Conservation (phyloP, 1,284 basidiomycete species). For the Ceraceosorus guamensis region DNA sequence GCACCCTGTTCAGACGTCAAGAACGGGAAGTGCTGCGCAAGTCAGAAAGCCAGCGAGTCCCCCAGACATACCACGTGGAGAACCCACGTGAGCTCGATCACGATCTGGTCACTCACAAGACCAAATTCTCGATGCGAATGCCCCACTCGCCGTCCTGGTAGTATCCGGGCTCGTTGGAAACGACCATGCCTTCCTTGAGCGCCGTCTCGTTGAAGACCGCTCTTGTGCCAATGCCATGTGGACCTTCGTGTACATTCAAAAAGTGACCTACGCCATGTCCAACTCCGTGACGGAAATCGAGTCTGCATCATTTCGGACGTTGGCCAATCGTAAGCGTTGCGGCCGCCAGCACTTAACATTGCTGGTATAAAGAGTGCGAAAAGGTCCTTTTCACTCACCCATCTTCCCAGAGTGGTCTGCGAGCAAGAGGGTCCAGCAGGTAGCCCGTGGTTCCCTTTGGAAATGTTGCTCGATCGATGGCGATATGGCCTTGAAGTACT, state of each 20-base stretch:
- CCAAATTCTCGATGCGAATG: constrained; percentile 76
- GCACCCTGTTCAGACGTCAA: constrained; percentile 6
- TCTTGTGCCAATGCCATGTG: constrained; percentile 45
- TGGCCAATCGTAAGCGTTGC: too few relatives aligned
- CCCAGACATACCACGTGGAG: neutral
- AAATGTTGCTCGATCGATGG: constrained; percentile 77
- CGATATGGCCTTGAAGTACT: constrained; percentile 91
- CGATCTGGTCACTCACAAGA: constrained; percentile 14
- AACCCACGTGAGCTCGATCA: neutral
- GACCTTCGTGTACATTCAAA: constrained; percentile 46
- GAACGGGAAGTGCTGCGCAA: too few relatives aligned
- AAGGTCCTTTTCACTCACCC: constrained; percentile 50
- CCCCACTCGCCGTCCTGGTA: constrained; percentile 86
- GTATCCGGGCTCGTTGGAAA: constrained; percentile 68
- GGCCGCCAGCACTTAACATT: too few relatives aligned
- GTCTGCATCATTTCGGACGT: neutral
- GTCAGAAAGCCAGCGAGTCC: constrained; percentile 2
- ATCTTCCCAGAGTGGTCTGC: constrained; percentile 80
- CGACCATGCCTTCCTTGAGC: constrained; percentile 43
- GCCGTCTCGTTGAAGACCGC: constrained; percentile 44
- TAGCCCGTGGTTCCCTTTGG: constrained; percentile 76
- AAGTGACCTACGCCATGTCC: constrained; percentile 44
- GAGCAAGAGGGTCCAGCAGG: constrained; percentile 73
- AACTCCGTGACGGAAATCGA: constrained; percentile 57
- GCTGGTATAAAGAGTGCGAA: too few relatives aligned